Evolutionary conservation across 140 eudicot genomes (phyloP).

Genomic region (Bidens hawaiensis): DNA sequence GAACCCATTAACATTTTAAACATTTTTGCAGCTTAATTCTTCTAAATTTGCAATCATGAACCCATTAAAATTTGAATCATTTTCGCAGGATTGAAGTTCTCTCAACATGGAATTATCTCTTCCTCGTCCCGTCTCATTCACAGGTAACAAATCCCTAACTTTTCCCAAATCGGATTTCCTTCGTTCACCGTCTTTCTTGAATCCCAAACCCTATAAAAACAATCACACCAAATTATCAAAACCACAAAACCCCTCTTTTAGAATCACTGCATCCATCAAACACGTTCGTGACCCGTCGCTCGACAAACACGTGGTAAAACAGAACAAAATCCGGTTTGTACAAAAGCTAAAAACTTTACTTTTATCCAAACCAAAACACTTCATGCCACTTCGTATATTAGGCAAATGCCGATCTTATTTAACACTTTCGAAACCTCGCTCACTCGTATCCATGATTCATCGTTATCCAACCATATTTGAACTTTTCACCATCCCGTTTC

Average conservation of each 20-base stretch:
- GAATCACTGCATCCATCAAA: conserved; percentile 41
- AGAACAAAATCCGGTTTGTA: conserved; percentile 77
- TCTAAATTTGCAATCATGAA: background rate
- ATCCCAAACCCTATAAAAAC: background rate
- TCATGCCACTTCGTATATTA: conserved; percentile 59
- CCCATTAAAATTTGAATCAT: background rate
- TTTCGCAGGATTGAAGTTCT: conserved; percentile 21
- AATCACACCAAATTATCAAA: conserved; percentile 8
- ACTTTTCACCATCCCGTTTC: conserved; percentile 63
- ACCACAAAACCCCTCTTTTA: conserved; percentile 19
- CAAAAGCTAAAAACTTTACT: conserved; percentile 77
- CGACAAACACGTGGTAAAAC: conserved; percentile 74
- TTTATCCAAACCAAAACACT: conserved; percentile 89
- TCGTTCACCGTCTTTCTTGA: conserved; percentile 13
- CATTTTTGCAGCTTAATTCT: background rate
- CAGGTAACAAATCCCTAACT: background rate
- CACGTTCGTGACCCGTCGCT: conserved; percentile 63
- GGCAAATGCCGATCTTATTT: conserved; percentile 71
- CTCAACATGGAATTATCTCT: conserved; percentile 32
- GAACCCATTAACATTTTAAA: background rate
- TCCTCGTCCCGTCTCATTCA: conserved; percentile 11
- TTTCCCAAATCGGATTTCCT: conserved; percentile 28
- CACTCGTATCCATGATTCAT: conserved; percentile 67
- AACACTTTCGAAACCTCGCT: conserved; percentile 61
- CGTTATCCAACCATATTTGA: conserved; percentile 86